A percentile compares a stretch with the other conserved stretches of the same genome.
Conservation (phyloP, 352 stramenopile species). For the Phytophthora litchii region DNA sequence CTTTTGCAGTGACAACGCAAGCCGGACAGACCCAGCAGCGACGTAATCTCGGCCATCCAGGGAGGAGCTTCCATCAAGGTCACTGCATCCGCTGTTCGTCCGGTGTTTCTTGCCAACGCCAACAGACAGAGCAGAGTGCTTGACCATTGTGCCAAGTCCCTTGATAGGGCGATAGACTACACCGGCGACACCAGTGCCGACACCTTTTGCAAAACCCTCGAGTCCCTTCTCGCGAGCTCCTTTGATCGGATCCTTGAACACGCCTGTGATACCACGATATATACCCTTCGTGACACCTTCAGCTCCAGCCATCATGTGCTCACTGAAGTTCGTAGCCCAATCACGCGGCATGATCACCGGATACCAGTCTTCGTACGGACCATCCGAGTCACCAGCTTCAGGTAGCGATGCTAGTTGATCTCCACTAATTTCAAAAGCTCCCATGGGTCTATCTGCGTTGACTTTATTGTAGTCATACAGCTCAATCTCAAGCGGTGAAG, state of each 20-base stretch:
- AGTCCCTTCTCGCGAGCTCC: slow-evolving; percentile 74
- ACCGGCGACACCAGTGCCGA: slow-evolving; percentile 69
- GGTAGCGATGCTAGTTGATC: slow-evolving; percentile 47
- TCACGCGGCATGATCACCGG: slow-evolving; percentile 64
- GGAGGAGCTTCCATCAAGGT: slow-evolving; percentile 33
- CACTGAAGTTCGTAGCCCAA: slow-evolving; percentile 79
- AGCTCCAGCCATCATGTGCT: slow-evolving; percentile 80
- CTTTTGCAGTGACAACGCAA: slow-evolving; percentile 71
- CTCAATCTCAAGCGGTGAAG: slow-evolving; percentile 65
- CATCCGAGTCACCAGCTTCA: slow-evolving; percentile 13
- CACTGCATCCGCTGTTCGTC: slow-evolving; percentile 35
- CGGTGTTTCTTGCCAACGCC: slow-evolving; percentile 55
- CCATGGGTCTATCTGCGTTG: slow-evolving; percentile 67
- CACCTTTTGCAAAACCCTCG: slow-evolving; percentile 76
- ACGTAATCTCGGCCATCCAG: slow-evolving; percentile 44
- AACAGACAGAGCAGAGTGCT: slow-evolving; percentile 72
- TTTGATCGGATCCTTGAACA: slow-evolving; percentile 83
- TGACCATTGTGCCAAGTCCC: slow-evolving; percentile 77
- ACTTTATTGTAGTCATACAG: slow-evolving; percentile 80
- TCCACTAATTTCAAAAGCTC: slow-evolving; percentile 52
- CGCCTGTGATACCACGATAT: slow-evolving; percentile 72
- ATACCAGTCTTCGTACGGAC: slow-evolving; percentile 54
- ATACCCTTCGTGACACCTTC: slow-evolving; percentile 73
- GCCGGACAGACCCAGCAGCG: slow-evolving; percentile 55
- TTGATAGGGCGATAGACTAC: slow-evolving; percentile 78